Evolutionary conservation across 202 grass and related monocot genomes (phyloP).

Genomic region (Elaeis oleifera): DNA sequence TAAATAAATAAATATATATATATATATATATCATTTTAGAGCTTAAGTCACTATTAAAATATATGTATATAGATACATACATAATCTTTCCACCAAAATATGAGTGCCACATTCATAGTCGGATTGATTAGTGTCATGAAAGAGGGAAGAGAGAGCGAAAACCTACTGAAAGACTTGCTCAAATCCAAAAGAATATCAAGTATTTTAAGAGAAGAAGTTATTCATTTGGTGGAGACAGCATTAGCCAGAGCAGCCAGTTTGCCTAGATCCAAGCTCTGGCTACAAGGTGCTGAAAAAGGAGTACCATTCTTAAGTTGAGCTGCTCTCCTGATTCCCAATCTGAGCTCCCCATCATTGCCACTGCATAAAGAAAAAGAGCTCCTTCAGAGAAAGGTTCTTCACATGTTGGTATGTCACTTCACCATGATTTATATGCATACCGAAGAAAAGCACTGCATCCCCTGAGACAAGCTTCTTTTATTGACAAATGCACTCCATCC

Average conservation of each 20-base stretch:
- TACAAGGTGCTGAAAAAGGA: slow-evolving; percentile 32
- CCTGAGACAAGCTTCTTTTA: slow-evolving; percentile 87
- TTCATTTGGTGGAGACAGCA: slow-evolving; percentile 30
- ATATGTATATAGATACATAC: no score
- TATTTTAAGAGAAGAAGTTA: no score
- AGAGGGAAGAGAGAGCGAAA: no score
- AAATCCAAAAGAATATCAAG: no score
- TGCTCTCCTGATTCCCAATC: slow-evolving; percentile 84
- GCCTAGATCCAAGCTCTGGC: slow-evolving; percentile 31
- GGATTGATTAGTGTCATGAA: no score
- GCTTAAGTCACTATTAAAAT: no score
- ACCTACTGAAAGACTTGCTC: no score
- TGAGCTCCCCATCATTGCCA: slow-evolving; percentile 74
- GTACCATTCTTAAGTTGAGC: slow-evolving; percentile 59
- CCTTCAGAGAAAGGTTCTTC: neutral
- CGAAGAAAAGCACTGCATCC: slow-evolving; percentile 86
- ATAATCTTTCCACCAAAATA: no score
- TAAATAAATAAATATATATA: no score
- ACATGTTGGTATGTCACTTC: neutral
- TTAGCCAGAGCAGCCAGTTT: slow-evolving; percentile 34
- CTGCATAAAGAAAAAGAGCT: slow-evolving; percentile 22
- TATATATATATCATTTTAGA: no score
- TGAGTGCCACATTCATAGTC: no score
- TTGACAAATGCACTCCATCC: slow-evolving; percentile 96
- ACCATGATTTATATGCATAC: slow-evolving; percentile 27